These are phyloP conservation scores for Yamadazyma songkhlaensis DNA, from an alignment of 1,139 yeast species.

Conservation along the genomic window DNA sequence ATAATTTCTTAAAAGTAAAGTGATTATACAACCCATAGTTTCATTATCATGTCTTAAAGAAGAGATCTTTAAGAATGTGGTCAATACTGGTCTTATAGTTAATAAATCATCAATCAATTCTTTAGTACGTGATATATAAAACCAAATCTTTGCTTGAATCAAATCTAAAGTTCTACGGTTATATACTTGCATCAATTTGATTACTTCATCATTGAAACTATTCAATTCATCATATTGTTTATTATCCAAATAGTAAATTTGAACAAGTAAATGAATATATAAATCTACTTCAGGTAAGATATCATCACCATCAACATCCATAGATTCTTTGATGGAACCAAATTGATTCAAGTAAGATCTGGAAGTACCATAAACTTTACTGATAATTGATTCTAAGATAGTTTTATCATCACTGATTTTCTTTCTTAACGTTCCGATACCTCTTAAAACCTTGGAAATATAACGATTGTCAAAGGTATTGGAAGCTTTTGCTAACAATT, in stretches of 20 bases:
- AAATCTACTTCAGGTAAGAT: slow-evolving; percentile 77
- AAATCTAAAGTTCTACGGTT: slow-evolving; percentile 85
- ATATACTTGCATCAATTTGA: slow-evolving; percentile 57
- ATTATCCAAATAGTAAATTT: slow-evolving; percentile 69
- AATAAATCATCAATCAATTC: slow-evolving; percentile 63
- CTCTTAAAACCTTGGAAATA: slow-evolving; percentile 81
- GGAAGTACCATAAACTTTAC: slow-evolving; percentile 46
- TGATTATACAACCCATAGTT: slow-evolving; percentile 83
- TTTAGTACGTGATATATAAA: slow-evolving; percentile 76
- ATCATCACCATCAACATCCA: slow-evolving; percentile 8
- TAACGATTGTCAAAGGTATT: slow-evolving; percentile 81
- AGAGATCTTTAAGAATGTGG: slow-evolving; percentile 79
- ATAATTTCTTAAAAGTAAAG: slow-evolving; percentile 79
- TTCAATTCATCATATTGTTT: slow-evolving; percentile 49
- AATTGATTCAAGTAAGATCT: slow-evolving; percentile 37
- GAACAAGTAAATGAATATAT: slow-evolving; percentile 75
- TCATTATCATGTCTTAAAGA: slow-evolving; percentile 90
- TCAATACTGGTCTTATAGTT: slow-evolving; percentile 66
- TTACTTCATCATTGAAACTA: slow-evolving; percentile 50
- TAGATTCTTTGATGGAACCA: slow-evolving; percentile 16
- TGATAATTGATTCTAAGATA: slow-evolving; percentile 53
- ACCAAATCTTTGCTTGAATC: slow-evolving; percentile 90
- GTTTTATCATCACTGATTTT: slow-evolving; percentile 45
- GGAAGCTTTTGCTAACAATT: slow-evolving; percentile 67
- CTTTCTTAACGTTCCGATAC: slow-evolving; percentile 72